phyloP scores from a whole-genome alignment of 148 eudicot species.

The Gaultheria prostrata region DNA sequence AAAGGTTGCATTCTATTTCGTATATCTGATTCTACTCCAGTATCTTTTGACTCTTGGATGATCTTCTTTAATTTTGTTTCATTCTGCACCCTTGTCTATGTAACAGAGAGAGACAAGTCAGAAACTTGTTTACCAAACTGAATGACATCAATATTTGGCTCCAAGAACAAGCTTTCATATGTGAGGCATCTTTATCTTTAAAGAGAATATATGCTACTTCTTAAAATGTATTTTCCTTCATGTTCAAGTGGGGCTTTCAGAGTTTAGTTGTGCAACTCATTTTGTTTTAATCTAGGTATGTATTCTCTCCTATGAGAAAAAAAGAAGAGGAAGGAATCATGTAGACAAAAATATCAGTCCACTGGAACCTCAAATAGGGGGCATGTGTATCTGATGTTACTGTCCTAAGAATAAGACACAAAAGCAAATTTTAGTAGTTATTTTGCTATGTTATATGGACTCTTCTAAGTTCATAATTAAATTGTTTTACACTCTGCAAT shows the following conservation, averaged over 20 bases:
- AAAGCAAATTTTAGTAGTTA: neutral
- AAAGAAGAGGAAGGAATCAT: neutral
- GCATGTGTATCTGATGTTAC: neutral
- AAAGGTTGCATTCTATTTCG: slow-evolving; percentile 63
- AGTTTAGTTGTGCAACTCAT: no score
- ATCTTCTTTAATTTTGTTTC: slow-evolving; percentile 66
- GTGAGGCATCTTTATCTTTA: neutral
- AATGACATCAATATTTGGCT: neutral
- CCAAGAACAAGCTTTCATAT: neutral
- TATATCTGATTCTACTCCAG: slow-evolving; percentile 51
- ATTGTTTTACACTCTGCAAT: neutral
- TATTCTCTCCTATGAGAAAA: neutral
- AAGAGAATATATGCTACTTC: neutral
- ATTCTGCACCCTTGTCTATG: slow-evolving; percentile 55
- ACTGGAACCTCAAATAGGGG: no score
- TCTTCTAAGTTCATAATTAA: neutral
- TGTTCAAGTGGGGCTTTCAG: neutral
- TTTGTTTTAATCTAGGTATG: neutral
- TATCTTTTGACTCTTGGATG: slow-evolving; percentile 62
- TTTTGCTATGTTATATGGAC: neutral
- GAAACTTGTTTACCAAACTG: neutral
- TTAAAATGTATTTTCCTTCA: neutral
- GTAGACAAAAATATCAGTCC: neutral
- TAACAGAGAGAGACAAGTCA: slow-evolving; percentile 5
- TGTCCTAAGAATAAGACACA: neutral